These are phyloP conservation scores for Thelonectria rubi DNA, from an alignment of 2,329 filamentous ascomycete species.

Conservation along the genomic window DNA sequence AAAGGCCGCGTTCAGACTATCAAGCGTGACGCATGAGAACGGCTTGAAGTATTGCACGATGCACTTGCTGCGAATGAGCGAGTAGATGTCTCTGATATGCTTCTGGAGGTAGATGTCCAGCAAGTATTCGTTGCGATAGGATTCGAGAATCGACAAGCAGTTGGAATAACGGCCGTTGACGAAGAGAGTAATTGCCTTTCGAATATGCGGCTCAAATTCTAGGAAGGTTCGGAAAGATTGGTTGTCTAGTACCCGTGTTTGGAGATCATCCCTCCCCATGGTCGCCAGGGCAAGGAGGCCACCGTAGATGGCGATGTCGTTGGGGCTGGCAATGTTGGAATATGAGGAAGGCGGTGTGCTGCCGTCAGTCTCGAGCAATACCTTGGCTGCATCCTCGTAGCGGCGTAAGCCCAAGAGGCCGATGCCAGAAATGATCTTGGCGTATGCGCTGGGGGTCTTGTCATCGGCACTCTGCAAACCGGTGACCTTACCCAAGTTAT, in stretches of 20 bases:
- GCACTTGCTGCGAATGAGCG: slow-evolving; percentile 83
- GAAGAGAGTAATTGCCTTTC: slow-evolving; percentile 89
- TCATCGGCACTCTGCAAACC: slow-evolving; percentile 61
- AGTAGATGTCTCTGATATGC: slow-evolving; percentile 76
- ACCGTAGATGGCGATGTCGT: slow-evolving; percentile 92
- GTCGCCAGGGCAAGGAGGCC: slow-evolving; percentile 89
- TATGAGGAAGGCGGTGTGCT: slow-evolving; percentile 61
- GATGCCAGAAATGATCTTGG: slow-evolving; percentile 62
- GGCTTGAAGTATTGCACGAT: slow-evolving; percentile 93
- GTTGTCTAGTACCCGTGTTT: slow-evolving; percentile 81
- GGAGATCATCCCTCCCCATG: slow-evolving; percentile 82
- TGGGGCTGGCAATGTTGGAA: slow-evolving; percentile 78
- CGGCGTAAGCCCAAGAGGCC: slow-evolving; percentile 57
- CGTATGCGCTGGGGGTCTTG: slow-evolving; percentile 56
- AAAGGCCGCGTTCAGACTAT: slow-evolving; percentile 82
- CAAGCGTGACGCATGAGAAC: slow-evolving; percentile 85
- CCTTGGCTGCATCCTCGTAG: slow-evolving; percentile 71
- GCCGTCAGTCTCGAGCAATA: slow-evolving; percentile 73
- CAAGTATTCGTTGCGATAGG: slow-evolving; percentile 85
- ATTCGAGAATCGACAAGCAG: slow-evolving; percentile 83
- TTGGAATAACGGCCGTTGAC: slow-evolving; percentile 88
- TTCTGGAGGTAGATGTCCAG: slow-evolving; percentile 86
- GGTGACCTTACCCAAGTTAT: slow-evolving; percentile 70
- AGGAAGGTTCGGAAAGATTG: slow-evolving; percentile 83
- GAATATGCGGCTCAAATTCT: slow-evolving; percentile 92